Evolutionary conservation across 768 basidiomycete genomes (phyloP), one percentile per base, ranked within the genome.

Genomic region (Boletellus ananas): DNA sequence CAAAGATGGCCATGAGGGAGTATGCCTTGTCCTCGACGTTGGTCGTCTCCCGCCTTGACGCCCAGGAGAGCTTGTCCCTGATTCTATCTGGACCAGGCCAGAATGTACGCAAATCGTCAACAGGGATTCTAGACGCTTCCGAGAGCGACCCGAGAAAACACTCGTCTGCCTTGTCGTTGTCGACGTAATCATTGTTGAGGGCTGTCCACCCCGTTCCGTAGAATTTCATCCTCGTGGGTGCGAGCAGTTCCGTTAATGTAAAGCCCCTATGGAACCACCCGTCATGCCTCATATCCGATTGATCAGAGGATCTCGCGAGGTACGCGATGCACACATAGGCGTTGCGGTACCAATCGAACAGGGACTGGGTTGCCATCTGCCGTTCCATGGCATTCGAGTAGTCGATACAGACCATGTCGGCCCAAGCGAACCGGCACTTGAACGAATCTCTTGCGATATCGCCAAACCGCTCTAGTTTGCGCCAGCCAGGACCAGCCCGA

Each of bases 101-200:
- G 18, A 63, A 60, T n/a, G 51, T 40, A 12, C 45, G 60, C 4
- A 63, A 34, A 33, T 63, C 60, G 2, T 33, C 38, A 1, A 35
- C 11, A 4, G 58, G 55, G 3, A 61, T 44, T 11, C 54, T 36
- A 3, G 60, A 54, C 7, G 48, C 58, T 3, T 37, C 11, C 5
- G 58, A 60, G 21, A 61, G 57, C 17, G 29, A 17, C 12, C 34
- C 11, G 0, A 63, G 52, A 39, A 61, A 60, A 6, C 0, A 18
- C 8, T 16, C 23, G 17, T 62, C 61, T n/a, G 61, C 60, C 47
- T 60, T 63, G 43, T 62, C 60, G 6, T 62, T 62, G 3, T 62
- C 61, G 4, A 45, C 12, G 27, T 43, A 34, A n/a, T 43, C 49
- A 12, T 54, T 49, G 20, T 60, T 56, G 6, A 62, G 55, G 0